A percentile compares a stretch with the other conserved stretches of the same genome.
Evolutionary conservation across 164 flowering plant species (phyloP).

Genomic region (Warburgia ugandensis): DNA sequence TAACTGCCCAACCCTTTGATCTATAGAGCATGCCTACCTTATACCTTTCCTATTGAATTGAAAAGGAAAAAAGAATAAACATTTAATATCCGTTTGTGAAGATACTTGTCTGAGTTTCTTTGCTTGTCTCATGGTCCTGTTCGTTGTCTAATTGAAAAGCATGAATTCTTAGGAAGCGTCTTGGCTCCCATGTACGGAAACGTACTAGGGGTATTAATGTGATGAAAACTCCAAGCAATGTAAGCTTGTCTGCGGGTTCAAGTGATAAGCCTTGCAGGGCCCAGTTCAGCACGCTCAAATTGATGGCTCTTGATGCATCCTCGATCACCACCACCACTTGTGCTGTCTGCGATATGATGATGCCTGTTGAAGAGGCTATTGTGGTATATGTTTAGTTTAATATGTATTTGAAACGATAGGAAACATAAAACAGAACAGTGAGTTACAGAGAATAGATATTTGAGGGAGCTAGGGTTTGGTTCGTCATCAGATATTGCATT

Average conservation of each 20-base stretch:
- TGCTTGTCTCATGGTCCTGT: neutral
- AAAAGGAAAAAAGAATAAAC: slow-evolving; percentile 2
- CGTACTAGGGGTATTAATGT: slow-evolving; percentile 69
- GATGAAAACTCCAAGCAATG: slow-evolving; percentile 54
- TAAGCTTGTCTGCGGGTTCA: slow-evolving; percentile 48
- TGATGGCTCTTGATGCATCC: slow-evolving; percentile 43
- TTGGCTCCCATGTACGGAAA: slow-evolving; percentile 32
- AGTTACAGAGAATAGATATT: neutral
- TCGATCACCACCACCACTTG: slow-evolving; percentile 58
- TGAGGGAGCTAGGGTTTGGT: neutral
- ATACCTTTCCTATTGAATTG: too few relatives aligned
- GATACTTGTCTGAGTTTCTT: neutral
- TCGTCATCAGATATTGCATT: neutral
- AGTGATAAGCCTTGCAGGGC: slow-evolving; percentile 32
- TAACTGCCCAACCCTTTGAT: too few relatives aligned
- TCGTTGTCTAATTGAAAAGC: neutral
- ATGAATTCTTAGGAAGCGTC: slow-evolving; percentile 29
- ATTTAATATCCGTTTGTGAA: neutral
- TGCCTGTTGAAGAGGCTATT: slow-evolving; percentile 2
- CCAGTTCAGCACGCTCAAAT: slow-evolving; percentile 32
- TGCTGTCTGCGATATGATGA: slow-evolving; percentile 15
- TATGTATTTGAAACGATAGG: neutral
- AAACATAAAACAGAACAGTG: neutral
- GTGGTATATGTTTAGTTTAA: neutral
- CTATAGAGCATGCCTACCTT: too few relatives aligned